Evolutionary conservation across 257 asterid genomes (phyloP).

Genomic region (Penstemon newberryi): DNA sequence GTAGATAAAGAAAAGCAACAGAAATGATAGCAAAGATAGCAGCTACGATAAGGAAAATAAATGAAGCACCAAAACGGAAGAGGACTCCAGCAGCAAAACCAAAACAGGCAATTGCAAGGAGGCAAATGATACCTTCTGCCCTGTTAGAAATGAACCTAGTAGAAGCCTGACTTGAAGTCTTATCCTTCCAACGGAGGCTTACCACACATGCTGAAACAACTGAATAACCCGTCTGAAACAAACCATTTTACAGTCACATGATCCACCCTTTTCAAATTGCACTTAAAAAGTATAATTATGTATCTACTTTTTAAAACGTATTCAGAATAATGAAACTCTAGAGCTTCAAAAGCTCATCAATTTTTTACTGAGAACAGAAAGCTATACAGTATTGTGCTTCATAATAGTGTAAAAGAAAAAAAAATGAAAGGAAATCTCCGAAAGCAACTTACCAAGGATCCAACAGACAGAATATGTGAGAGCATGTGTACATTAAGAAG

Average conservation of each 20-base stretch:
- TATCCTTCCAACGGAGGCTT: constrained; percentile 76
- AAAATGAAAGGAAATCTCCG: not conserved
- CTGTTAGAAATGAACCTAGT: constrained; percentile 47
- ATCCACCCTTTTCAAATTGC: constrained; percentile 4
- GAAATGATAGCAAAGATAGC: constrained; percentile 52
- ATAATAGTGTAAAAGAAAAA: constrained; percentile 1
- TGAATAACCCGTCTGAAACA: constrained; percentile 89
- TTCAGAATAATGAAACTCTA: constrained; percentile 7
- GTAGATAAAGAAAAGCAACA: constrained; percentile 58
- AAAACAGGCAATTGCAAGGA: constrained; percentile 59
- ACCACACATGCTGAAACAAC: constrained; percentile 96
- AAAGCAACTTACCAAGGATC: constrained; percentile 73
- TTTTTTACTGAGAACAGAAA: constrained; percentile 10
- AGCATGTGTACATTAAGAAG: constrained; percentile 78
- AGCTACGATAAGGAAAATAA: constrained; percentile 53
- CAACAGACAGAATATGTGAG: constrained; percentile 94
- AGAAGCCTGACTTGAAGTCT: constrained; percentile 40
- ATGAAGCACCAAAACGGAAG: constrained; percentile 69
- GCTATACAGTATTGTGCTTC: constrained; percentile 8
- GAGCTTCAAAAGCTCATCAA: constrained; percentile 8
- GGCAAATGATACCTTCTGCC: constrained; percentile 69
- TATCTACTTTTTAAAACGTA: not conserved
- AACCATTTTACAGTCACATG: constrained; percentile 26
- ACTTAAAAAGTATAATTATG: not conserved
- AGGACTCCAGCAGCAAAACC: constrained; percentile 78